Percentiles rank a stretch among this genome's conserved stretches.
Evolutionary conservation across 1,284 basidiomycete genomes (phyloP).

Genomic region (Ceratobasidium sp.): DNA sequence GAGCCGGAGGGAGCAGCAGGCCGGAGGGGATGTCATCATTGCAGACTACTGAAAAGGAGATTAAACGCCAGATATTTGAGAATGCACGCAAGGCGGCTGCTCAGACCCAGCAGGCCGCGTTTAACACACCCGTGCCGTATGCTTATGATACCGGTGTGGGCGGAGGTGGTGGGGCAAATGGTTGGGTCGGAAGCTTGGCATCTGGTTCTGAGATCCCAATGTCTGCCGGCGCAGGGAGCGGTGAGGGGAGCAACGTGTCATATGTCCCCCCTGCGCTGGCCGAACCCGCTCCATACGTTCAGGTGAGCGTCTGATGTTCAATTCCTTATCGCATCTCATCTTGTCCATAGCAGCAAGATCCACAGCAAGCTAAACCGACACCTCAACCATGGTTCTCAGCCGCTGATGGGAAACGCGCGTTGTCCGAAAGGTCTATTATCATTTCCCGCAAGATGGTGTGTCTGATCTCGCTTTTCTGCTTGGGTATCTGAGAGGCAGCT

Average conservation of each 20-base stretch:
- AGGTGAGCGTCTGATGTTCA: not conserved
- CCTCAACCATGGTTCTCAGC: slow-evolving; percentile 51
- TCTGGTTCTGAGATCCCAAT: slow-evolving; percentile 18
- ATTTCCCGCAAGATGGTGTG: too few relatives aligned
- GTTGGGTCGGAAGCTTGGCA: slow-evolving; percentile 18
- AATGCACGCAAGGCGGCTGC: slow-evolving; percentile 27
- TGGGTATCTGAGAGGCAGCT: too few relatives aligned
- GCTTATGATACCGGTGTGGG: not conserved
- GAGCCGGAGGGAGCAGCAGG: slow-evolving; percentile 12
- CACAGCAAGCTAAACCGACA: slow-evolving; percentile 1
- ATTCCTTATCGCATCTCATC: not conserved
- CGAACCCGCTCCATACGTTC: slow-evolving; percentile 16
- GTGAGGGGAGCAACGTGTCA: not conserved
- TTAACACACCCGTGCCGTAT: not conserved
- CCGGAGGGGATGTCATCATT: slow-evolving; percentile 11
- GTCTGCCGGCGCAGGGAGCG: not conserved
- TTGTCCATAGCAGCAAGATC: not conserved
- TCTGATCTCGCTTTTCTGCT: too few relatives aligned
- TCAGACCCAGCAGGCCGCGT: slow-evolving; percentile 20
- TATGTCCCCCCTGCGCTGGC: not conserved
- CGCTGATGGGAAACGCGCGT: slow-evolving; percentile 55
- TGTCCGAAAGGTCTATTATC: slow-evolving; percentile 64
- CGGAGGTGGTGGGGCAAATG: not conserved
- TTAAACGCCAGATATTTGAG: slow-evolving; percentile 41
- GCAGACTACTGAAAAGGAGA: slow-evolving; percentile 49